Conservation (phyloP, 192 early-diverging fungal genomes). For the Entophlyctis luteolus region DNA sequence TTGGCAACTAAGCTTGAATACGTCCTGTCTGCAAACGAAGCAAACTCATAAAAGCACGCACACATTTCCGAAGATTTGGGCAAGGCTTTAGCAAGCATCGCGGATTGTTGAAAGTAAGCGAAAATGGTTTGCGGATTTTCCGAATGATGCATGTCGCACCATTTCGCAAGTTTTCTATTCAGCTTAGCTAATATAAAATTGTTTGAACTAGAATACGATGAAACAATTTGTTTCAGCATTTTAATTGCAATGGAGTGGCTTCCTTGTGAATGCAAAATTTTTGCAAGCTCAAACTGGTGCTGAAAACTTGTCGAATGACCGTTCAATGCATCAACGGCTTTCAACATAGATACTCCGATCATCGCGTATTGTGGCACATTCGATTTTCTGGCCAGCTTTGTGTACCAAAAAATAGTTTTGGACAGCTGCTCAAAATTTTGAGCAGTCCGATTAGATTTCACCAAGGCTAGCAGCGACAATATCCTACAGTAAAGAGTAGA, state of each 20-base stretch:
- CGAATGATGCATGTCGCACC: constrained; percentile 32
- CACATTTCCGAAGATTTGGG: not conserved
- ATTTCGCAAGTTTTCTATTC: constrained; percentile 32
- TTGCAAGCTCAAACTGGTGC: not conserved
- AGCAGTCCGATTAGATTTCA: not conserved
- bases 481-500: constrained; percentile 28
- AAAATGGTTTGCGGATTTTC: constrained; percentile 32
- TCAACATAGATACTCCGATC: constrained; percentile 19
- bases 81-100: not conserved
- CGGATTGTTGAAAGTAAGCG: constrained; percentile 30
- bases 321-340: constrained; percentile 1
- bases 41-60: constrained; percentile 38
- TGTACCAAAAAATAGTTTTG: constrained; percentile 20
- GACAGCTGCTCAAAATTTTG: not conserved
- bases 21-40: constrained; percentile 42
- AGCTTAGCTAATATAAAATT: constrained; percentile 3
- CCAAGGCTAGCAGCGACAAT: not conserved
- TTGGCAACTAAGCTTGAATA: constrained; percentile 31
- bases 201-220: not conserved
- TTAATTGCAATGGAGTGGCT: constrained; percentile 30
- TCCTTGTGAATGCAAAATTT: constrained; percentile 34
- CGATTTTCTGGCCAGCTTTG: constrained; percentile 29
- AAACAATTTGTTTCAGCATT: constrained; percentile 27
- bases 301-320: not conserved
- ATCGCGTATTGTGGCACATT: constrained; percentile 27